A percentile compares a stretch with the other conserved stretches of the same genome.
These are phyloP conservation scores for Xerophyta viscosa DNA, from an alignment of 106 monocot species.

Conservation along the genomic window DNA sequence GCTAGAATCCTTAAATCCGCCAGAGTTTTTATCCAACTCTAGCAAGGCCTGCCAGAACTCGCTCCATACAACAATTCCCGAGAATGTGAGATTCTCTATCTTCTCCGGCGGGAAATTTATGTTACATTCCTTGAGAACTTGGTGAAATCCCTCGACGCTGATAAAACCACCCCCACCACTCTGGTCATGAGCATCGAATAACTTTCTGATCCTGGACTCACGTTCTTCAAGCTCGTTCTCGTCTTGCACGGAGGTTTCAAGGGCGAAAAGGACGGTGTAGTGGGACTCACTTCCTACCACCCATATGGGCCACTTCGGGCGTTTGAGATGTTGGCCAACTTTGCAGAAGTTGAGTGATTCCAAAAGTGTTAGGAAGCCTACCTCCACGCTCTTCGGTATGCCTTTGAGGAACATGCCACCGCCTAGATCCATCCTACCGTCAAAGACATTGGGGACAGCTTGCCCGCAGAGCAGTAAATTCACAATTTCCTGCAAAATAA, in stretches of 20 bases:
- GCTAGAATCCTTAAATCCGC: conserved; percentile 69
- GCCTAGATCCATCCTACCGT: conserved; percentile 86
- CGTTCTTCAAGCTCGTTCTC: conserved; percentile 81
- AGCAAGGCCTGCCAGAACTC: conserved; percentile 91
- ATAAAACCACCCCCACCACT: conserved; percentile 97
- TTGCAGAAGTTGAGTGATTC: conserved; percentile 97
- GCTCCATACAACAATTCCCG: conserved; percentile 86
- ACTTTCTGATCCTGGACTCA: conserved; percentile 50
- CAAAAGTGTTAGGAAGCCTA: conserved; percentile 88
- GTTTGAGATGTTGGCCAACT: conserved; percentile 76
- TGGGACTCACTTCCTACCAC: conserved; percentile 95
- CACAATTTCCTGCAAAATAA: conserved; percentile 71
- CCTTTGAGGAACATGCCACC: conserved; percentile 90
- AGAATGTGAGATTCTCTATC: conserved; percentile 36
- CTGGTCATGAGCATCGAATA: conserved; percentile 79
- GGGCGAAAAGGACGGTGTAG: conserved; percentile 95
- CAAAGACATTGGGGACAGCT: conserved; percentile 93
- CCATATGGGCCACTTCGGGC: conserved; percentile 94
- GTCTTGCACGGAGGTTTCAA: conserved; percentile 60
- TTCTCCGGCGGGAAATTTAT: conserved; percentile 54
- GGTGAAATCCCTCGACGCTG: conserved; percentile 66
- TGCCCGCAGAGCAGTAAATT: conserved; percentile 89
- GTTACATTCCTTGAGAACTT: conserved; percentile 56
- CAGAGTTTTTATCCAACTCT: conserved; percentile 60
- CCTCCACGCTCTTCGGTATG: conserved; percentile 53